These are phyloP conservation scores for Lachancea cidri DNA, from an alignment of 805 yeast species.

Conservation along the genomic window DNA sequence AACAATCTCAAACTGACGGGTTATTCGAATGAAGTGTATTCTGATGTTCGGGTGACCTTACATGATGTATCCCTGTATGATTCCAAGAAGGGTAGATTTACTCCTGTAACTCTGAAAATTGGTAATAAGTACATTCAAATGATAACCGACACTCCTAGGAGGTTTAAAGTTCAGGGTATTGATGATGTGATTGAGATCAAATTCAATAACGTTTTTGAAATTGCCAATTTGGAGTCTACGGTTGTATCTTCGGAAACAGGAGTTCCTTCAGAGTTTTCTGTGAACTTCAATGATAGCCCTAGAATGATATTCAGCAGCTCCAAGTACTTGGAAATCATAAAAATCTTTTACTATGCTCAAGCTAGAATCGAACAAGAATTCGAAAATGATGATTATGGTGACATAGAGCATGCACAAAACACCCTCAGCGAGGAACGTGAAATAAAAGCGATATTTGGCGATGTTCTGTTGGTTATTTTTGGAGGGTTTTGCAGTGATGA, in stretches of 20 bases:
- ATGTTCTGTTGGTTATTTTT: slow-evolving; percentile 57
- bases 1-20: slow-evolving; percentile 42
- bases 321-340: slow-evolving; percentile 58
- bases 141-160: slow-evolving; percentile 39
- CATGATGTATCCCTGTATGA: slow-evolving; percentile 51
- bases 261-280: slow-evolving; percentile 46
- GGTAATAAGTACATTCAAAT: slow-evolving; percentile 69
- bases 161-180: slow-evolving; percentile 33
- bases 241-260: slow-evolving; percentile 41
- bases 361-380: slow-evolving; percentile 43
- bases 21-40: slow-evolving; percentile 37
- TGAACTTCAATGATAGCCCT: slow-evolving; percentile 35
- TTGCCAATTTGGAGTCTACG: slow-evolving; percentile 39
- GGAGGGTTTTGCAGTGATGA: slow-evolving; percentile 61
- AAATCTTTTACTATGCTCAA: slow-evolving; percentile 63
- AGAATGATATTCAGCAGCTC: slow-evolving; percentile 42
- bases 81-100: slow-evolving; percentile 41
- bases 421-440: slow-evolving; percentile 28
- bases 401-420: slow-evolving; percentile 9
- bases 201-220: slow-evolving; percentile 40
- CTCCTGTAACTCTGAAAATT: slow-evolving; percentile 58
- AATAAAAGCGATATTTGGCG: slow-evolving; percentile 44
- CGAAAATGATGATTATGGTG: slow-evolving; percentile 13
- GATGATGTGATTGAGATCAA: slow-evolving; percentile 34
- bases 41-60: slow-evolving; percentile 48